Evolutionary conservation across 306 rosid species (phyloP).

Genomic region (Albizia julibrissin): DNA sequence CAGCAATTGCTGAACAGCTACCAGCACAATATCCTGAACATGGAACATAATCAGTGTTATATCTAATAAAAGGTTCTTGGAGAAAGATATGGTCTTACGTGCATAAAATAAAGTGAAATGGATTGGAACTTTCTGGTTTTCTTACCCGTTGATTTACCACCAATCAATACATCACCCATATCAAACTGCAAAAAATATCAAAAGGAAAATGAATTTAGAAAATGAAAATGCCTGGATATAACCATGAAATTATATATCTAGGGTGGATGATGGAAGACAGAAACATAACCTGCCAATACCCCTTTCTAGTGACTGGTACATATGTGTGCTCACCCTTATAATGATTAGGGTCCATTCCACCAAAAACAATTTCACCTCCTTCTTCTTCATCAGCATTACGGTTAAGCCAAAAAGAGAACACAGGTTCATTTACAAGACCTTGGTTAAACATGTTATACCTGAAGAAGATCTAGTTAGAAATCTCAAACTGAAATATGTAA

Average conservation of each 20-base stretch:
- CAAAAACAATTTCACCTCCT: constrained; percentile 57
- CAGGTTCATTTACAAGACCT: constrained; percentile 35
- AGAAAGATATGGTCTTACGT: neutral
- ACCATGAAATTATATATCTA: neutral
- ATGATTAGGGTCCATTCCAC: constrained; percentile 56
- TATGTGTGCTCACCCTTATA: constrained; percentile 78
- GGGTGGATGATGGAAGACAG: neutral
- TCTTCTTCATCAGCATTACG: constrained; percentile 37
- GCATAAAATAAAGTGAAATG: neutral
- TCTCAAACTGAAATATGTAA: neutral
- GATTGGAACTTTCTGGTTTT: neutral
- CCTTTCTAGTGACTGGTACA: constrained; percentile 75
- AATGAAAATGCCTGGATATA: neutral
- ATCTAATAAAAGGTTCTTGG: neutral
- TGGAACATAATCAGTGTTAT: neutral
- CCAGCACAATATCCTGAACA: constrained; percentile 68
- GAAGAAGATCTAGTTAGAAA: constrained; percentile 10
- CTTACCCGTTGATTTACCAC: constrained; percentile 61
- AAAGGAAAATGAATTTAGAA: constrained; percentile 17
- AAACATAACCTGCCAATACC: constrained; percentile 88
- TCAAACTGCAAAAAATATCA: constrained; percentile 57
- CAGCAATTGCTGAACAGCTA: constrained; percentile 83
- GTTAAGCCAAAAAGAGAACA: constrained; percentile 49
- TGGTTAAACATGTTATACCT: constrained; percentile 51
- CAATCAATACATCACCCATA: constrained; percentile 68